Conservation (phyloP, 257 asterid genomes). For the Solanum pimpinellifolium region DNA sequence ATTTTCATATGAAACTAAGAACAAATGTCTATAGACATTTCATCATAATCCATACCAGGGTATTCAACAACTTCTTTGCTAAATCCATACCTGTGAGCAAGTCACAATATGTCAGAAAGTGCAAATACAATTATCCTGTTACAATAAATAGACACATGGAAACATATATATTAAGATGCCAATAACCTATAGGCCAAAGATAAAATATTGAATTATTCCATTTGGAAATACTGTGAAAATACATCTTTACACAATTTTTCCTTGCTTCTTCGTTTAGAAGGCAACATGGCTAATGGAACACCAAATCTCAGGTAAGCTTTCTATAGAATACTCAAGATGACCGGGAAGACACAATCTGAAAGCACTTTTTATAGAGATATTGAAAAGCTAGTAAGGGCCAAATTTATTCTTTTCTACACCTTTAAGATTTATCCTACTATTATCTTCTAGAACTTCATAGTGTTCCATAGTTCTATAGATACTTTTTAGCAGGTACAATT, state of each 20-base stretch:
- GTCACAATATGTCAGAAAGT: background rate
- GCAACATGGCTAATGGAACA: background rate
- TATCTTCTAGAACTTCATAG: background rate
- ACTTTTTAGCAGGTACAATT: conserved; percentile 2
- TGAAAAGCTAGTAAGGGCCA: background rate
- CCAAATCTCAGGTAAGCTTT: background rate
- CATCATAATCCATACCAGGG: conserved; percentile 50
- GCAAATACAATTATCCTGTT: background rate
- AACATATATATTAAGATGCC: background rate
- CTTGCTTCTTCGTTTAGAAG: background rate
- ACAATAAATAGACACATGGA: background rate
- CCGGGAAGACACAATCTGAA: background rate
- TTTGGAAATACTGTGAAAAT: background rate
- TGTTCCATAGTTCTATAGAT: background rate
- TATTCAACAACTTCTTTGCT: conserved; percentile 83
- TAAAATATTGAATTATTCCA: background rate
- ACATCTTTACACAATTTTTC: background rate
- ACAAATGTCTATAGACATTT: background rate
- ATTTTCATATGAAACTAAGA: background rate
- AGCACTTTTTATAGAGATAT: background rate
- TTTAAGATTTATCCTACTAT: background rate
- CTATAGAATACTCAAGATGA: background rate
- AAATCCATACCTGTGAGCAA: conserved; percentile 74
- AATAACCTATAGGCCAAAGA: background rate
- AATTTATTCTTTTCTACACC: background rate